These are phyloP conservation scores for Wickerhamomyces tratensis DNA, from an alignment of 805 yeast species.

Conservation along the genomic window DNA sequence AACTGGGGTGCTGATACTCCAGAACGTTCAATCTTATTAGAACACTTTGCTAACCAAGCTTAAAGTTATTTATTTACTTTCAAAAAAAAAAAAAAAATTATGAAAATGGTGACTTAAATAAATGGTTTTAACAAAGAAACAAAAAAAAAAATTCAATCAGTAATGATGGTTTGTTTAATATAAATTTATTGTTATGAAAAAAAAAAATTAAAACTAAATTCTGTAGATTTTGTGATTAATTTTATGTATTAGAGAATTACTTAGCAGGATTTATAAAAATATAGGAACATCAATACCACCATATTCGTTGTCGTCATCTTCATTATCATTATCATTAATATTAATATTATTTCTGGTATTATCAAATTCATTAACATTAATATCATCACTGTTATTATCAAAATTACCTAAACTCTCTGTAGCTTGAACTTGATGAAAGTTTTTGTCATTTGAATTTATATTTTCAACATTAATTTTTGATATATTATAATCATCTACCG, in stretches of 20 bases:
- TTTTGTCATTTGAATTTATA: neutral
- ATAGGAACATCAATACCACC: conserved; percentile 16
- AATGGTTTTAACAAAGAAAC: no score
- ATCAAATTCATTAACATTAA: neutral
- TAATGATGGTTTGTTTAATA: conserved; percentile 33
- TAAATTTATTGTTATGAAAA: conserved; percentile 1
- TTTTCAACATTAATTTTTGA: neutral
- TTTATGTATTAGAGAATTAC: no score
- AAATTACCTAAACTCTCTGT: neutral
- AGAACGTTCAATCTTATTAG: conserved; percentile 93
- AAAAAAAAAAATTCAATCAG: no score
- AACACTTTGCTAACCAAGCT: conserved; percentile 81
- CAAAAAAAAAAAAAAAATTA: no score
- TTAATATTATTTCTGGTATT: neutral
- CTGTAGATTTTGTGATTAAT: neutral
- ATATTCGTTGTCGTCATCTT: conserved; percentile 7
- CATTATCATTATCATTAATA: conserved; percentile 20
- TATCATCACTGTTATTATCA: no score
- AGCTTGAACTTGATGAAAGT: conserved; percentile 1
- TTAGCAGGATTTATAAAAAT: conserved; percentile 6
- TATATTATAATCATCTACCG: no score
- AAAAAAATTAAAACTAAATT: neutral
- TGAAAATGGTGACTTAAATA: neutral
- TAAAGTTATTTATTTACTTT: neutral
- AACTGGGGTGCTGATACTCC: conserved; percentile 99